These are phyloP conservation scores for Caryopteris hybrid DNA, from an alignment of 305 asterid species.

Conservation along the genomic window DNA sequence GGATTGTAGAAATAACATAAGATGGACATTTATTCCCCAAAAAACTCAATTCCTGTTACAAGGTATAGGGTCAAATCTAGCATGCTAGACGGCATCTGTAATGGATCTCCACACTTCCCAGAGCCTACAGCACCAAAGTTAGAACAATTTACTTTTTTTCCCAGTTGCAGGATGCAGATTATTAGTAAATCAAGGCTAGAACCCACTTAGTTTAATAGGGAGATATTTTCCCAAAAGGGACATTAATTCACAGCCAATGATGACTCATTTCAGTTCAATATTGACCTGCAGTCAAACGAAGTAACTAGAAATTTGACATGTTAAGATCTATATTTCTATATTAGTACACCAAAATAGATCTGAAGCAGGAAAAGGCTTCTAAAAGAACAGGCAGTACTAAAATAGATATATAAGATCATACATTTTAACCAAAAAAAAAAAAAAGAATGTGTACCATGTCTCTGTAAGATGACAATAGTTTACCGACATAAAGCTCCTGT, in stretches of 20 bases:
- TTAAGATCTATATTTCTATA: background rate
- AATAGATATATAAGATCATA: background rate
- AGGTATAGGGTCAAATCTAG: background rate
- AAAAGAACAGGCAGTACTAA: background rate
- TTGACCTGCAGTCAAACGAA: background rate
- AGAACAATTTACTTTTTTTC: background rate
- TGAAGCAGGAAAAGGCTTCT: background rate
- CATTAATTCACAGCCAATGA: background rate
- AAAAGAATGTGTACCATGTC: conserved; percentile 52
- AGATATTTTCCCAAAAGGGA: background rate
- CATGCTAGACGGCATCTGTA: background rate
- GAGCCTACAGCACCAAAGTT: background rate
- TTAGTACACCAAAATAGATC: background rate
- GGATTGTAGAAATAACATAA: background rate
- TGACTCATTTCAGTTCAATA: background rate
- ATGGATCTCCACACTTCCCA: background rate
- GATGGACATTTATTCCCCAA: background rate
- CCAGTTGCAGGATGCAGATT: background rate
- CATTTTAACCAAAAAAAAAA: background rate
- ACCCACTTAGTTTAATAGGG: background rate
- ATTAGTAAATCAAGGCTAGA: background rate
- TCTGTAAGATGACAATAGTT: conserved; percentile 60
- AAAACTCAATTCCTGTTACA: background rate
- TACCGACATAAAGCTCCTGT: conserved; percentile 53
- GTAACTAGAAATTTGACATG: background rate